Evolutionary conservation across 1,284 basidiomycete genomes (phyloP).

Genomic region (Malassezia obtusa): DNA sequence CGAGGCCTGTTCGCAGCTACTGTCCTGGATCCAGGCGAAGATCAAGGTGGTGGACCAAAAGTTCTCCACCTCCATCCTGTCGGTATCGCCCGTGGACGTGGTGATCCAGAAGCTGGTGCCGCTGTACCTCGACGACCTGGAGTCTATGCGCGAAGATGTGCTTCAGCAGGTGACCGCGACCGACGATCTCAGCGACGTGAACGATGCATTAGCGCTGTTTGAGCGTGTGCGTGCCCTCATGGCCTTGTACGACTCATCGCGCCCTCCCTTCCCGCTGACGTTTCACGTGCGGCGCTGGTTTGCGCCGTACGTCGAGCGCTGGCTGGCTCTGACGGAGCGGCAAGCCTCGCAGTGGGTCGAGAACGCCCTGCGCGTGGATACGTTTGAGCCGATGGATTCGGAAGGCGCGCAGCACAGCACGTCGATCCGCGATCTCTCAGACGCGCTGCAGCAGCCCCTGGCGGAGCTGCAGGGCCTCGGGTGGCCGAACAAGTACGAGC

Average conservation of each 20-base stretch:
- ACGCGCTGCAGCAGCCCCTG: slow-evolving; percentile 81
- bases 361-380: slow-evolving; percentile 36
- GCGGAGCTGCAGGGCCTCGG: slow-evolving; percentile 76
- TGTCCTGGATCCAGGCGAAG: slow-evolving; percentile 76
- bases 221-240: slow-evolving; percentile 62
- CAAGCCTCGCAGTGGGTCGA: slow-evolving; percentile 86
- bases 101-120: slow-evolving; percentile 66
- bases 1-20: slow-evolving; percentile 62
- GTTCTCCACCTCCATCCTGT: slow-evolving; percentile 68
- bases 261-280: slow-evolving; percentile 52
- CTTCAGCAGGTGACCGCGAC: slow-evolving; percentile 26
- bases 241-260: slow-evolving; percentile 61
- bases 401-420: slow-evolving; percentile 79
- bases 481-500: slow-evolving; percentile 82
- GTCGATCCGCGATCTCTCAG: slow-evolving; percentile 90
- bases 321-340: slow-evolving; percentile 77
- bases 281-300: slow-evolving; percentile 57
- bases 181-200: slow-evolving; percentile 20
- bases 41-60: slow-evolving; percentile 72
- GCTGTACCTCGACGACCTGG: slow-evolving; percentile 64
- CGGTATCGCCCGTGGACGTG: slow-evolving; percentile 57
- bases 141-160: slow-evolving; percentile 39
- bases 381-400: slow-evolving; percentile 54
- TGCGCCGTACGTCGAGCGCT: slow-evolving; percentile 75
- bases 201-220: slow-evolving; percentile 61